Evolutionary conservation across 2,329 filamentous ascomycete genomes (phyloP), one percentile per base, ranked within the genome.

Genomic region (Coleophoma cylindrospora): DNA sequence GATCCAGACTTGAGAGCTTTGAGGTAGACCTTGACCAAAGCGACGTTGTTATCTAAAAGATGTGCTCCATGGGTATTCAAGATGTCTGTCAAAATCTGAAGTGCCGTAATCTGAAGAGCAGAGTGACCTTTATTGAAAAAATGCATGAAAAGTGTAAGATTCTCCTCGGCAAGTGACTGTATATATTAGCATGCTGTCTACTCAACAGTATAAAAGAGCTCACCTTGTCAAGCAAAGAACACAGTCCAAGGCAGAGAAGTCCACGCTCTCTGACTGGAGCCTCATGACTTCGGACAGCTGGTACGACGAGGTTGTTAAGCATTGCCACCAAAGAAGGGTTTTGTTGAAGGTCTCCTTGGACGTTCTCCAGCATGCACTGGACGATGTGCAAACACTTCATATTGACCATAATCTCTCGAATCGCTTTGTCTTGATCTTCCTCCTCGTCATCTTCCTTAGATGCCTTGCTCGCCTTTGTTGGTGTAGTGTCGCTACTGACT

Each of bases 331-430:
- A 73, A 63, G 95, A 87, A 50, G 87, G 84, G 65, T 96, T 96
- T 58, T 91, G 81, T 68, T 96, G 91, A 36, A 97, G 75, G 62
- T 88, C 88, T 53, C 90, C 89, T 48, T 88, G 80, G 10, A 99
- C 89, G 63, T 97, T 96, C 64, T 95, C 85, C 47, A 99, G 79
- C 88, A 97, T 96, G 74, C 91, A 97, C 68, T 96, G 90, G 22
- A 95, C 91, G 58, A 99, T 96, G 65, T 96, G 89, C 54, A 99
- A 77, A 68, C 94, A 97, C 71, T 97, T 97, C 82, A 96, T 91
- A 74, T 97, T 97, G 67, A 97, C 87, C 74, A 96, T 84, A 64
- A 96, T 94, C 70, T 96, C 91, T 57, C 83, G 85, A 57, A 96
- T 83, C 1, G 88, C 89, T 71, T 91, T 95, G 43, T 80, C 77